Percentiles rank a stretch among this genome's conserved stretches.
Conservation (phyloP, 2,329 filamentous ascomycete genomes). For the Aspergillus uvarum region DNA sequence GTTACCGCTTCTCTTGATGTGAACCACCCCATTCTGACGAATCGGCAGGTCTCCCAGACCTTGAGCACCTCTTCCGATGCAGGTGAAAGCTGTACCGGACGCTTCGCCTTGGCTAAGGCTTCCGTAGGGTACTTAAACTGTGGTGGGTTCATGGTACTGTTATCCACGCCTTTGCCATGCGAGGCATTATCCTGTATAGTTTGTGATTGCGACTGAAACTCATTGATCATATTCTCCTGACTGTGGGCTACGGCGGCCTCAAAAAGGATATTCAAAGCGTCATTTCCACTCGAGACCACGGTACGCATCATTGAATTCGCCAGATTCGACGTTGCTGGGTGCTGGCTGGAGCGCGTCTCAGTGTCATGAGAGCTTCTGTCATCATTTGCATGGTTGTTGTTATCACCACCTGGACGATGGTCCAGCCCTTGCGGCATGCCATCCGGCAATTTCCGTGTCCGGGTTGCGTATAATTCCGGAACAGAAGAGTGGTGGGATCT, state of each 20-base stretch:
- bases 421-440: background rate
- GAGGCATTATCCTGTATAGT: slow-evolving; percentile 20
- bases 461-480: slow-evolving; percentile 10
- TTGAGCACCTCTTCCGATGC: slow-evolving; percentile 40
- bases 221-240: slow-evolving; percentile 38
- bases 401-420: slow-evolving; percentile 1
- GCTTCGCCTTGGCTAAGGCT: slow-evolving; percentile 21
- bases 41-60: slow-evolving; percentile 52
- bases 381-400: background rate
- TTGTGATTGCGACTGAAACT: slow-evolving; percentile 25
- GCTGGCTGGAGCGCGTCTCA: slow-evolving; percentile 17
- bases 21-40: slow-evolving; percentile 58
- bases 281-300: slow-evolving; percentile 55
- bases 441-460: background rate
- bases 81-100: slow-evolving; percentile 31
- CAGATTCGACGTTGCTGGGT: slow-evolving; percentile 31
- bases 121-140: slow-evolving; percentile 22
- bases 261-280: slow-evolving; percentile 55
- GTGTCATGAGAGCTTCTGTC: slow-evolving; percentile 1
- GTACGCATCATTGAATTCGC: slow-evolving; percentile 43
- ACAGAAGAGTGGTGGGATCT: slow-evolving; percentile 6
- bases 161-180: slow-evolving; percentile 12
- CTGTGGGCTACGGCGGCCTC: slow-evolving; percentile 48
- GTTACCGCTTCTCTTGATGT: slow-evolving; percentile 55
- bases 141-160: slow-evolving; percentile 16